phyloP scores from a whole-genome alignment of 768 basidiomycete species.

The Kwoniella sp. region DNA sequence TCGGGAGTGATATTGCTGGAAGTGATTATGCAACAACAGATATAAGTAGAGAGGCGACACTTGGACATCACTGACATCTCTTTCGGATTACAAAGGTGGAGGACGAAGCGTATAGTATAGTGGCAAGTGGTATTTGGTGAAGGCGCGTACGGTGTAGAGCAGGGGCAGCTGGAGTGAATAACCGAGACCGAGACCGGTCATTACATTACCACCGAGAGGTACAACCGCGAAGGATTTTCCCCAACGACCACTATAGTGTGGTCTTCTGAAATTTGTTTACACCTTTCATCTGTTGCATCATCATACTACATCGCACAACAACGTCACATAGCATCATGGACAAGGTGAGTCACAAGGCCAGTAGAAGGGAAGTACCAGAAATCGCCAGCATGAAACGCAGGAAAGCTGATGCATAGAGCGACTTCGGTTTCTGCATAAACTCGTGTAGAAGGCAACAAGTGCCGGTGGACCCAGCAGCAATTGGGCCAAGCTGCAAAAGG shows the following conservation, averaged over 20 bases:
- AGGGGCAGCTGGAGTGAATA: neutral
- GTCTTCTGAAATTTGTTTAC: slow-evolving; percentile 2
- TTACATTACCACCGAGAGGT: neutral
- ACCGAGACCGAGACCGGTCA: neutral
- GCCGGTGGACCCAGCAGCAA: slow-evolving; percentile 18
- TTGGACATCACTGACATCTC: neutral
- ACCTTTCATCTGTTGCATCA: neutral
- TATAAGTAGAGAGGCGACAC: neutral
- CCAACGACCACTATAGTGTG: neutral
- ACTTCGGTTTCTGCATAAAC: too few species aligned
- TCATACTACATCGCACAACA: too few species aligned
- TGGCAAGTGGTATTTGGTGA: too few species aligned
- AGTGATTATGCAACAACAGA: too few species aligned
- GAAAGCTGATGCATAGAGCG: too few species aligned
- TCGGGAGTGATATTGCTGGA: too few species aligned
- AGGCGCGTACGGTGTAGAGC: neutral
- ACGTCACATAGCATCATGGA: slow-evolving; percentile 9
- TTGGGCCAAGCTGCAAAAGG: slow-evolving; percentile 22
- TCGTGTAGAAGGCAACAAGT: slow-evolving; percentile 9
- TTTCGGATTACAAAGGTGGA: slow-evolving; percentile 14
- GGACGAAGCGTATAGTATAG: neutral
- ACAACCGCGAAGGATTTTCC: neutral
- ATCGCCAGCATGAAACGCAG: too few species aligned
- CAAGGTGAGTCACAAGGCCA: too few species aligned
- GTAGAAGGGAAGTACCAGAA: too few species aligned